Percentiles rank a stretch among this genome's conserved stretches.
Conservation (phyloP, 371 early-diverging fungal genomes). For the Mortierella sp. region DNA sequence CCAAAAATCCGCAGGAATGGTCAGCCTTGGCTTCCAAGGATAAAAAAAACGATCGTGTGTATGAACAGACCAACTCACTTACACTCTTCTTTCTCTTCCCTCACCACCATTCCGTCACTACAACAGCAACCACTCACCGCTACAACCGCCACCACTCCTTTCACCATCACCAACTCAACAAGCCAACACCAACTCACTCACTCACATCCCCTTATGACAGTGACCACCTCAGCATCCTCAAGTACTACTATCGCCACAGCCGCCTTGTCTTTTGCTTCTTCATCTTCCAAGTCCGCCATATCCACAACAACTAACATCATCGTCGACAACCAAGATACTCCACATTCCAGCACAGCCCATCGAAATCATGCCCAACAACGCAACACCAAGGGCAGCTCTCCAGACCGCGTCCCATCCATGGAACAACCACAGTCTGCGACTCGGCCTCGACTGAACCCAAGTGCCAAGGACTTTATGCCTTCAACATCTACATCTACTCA, state of each 20-base stretch:
- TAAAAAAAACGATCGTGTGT: background rate
- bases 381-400: background rate
- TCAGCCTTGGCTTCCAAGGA: background rate
- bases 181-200: background rate
- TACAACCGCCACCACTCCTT: background rate
- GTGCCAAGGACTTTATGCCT: conserved; percentile 16
- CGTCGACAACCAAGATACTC: background rate
- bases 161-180: background rate
- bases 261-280: background rate
- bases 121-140: background rate
- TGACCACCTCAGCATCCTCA: background rate
- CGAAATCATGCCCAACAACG: background rate
- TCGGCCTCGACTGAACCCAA: conserved; percentile 8
- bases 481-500: background rate
- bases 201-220: background rate
- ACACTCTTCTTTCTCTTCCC: background rate
- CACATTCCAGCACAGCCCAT: background rate
- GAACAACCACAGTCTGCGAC: background rate
- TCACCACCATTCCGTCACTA: background rate
- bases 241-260: background rate
- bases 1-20: background rate
- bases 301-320: background rate
- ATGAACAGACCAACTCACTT: background rate
- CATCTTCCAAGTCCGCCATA: background rate
- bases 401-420: background rate